phyloP scores from a whole-genome alignment of 306 rosid species.

The Quercus wislizeni region DNA sequence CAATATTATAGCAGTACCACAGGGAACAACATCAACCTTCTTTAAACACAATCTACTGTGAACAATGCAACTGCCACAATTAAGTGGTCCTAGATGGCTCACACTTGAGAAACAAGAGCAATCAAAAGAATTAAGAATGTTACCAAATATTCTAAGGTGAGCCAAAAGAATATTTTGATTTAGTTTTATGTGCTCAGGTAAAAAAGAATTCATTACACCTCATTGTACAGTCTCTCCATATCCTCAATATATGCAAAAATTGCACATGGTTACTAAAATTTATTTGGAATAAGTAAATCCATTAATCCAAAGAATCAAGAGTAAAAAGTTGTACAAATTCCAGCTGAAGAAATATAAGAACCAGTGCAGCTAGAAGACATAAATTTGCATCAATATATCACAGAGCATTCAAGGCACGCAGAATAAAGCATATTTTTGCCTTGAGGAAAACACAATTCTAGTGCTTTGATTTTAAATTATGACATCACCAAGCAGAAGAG shows the following conservation, averaged over 20 bases:
- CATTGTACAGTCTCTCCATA: neutral
- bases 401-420: neutral
- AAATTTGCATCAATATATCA: neutral
- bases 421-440: neutral
- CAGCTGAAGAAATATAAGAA: neutral
- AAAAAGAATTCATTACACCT: neutral
- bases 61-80: no score
- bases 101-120: neutral
- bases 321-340: neutral
- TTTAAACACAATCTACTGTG: neutral
- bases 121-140: neutral
- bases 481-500: neutral
- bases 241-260: neutral
- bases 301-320: neutral
- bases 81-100: neutral
- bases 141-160: no score
- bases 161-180: neutral
- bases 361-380: neutral
- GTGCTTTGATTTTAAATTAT: neutral
- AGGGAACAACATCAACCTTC: neutral
- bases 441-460: neutral
- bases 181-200: neutral
- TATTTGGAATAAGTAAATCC: neutral
- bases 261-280: neutral
- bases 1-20: neutral